These are phyloP conservation scores for Coemansia sp. DNA, from an alignment of 192 early-diverging fungal genomes.

Conservation along the genomic window DNA sequence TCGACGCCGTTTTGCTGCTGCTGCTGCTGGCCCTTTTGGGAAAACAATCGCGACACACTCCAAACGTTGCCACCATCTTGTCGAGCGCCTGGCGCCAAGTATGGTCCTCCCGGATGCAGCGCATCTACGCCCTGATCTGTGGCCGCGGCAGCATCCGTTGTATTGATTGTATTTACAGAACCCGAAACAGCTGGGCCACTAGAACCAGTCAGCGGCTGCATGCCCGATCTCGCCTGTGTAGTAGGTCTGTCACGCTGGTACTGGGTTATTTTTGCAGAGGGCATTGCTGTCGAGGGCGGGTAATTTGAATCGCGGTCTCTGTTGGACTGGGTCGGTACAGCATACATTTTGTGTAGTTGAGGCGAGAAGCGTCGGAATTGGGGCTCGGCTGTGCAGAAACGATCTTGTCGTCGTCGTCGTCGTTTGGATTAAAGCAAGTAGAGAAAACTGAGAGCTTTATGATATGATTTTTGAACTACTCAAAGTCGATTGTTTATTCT, in stretches of 20 bases:
- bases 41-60: conserved; percentile 16
- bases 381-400: background rate
- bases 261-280: conserved; percentile 31
- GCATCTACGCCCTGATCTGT: background rate
- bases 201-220: background rate
- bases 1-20: background rate
- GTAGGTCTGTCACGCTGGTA: conserved; percentile 36
- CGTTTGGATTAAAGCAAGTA: background rate
- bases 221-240: conserved; percentile 3
- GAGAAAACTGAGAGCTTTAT: too few species aligned
- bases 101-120: background rate
- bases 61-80: conserved; percentile 11
- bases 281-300: conserved; percentile 15
- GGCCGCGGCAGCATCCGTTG: background rate
- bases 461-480: too few species aligned
- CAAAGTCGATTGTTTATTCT: too few species aligned
- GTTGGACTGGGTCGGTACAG: conserved; percentile 28
- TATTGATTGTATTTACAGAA: conserved; percentile 4
- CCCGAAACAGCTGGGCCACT: background rate
- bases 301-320: conserved; percentile 22
- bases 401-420: too few species aligned
- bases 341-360: conserved; percentile 30
- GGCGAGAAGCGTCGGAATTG: background rate
- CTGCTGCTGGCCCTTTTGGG: conserved; percentile 8
- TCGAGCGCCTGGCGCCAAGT: conserved; percentile 4